A percentile compares a stretch with the other conserved stretches of the same genome.
Evolutionary conservation across 1,284 basidiomycete genomes (phyloP).

Genomic region (Cryptococcus jaspeensis): DNA sequence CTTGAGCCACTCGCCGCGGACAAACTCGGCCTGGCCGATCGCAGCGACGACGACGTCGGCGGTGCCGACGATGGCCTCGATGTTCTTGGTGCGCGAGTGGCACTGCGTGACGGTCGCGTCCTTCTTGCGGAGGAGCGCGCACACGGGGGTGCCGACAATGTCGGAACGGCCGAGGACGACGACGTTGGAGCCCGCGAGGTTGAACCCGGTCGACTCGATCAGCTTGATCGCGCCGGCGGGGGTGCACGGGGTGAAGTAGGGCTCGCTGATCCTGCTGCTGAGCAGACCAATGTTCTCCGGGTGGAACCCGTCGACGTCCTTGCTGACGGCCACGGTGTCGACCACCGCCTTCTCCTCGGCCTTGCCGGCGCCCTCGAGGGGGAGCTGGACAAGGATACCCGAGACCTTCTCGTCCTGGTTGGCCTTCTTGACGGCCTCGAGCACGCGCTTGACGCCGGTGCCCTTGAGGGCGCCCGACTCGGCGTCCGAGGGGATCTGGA

Average conservation of each 20-base stretch:
- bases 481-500: conserved; percentile 69
- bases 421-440: conserved; percentile 73
- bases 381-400: conserved; percentile 96
- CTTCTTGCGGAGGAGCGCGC: conserved; percentile 80
- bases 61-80: conserved; percentile 73
- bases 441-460: conserved; percentile 66
- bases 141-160: conserved; percentile 95
- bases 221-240: conserved; percentile 90
- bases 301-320: conserved; percentile 99
- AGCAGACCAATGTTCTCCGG: conserved; percentile 98
- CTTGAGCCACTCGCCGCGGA: conserved; percentile 95
- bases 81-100: conserved; percentile 82
- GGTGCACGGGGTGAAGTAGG: conserved; percentile 93
- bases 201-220: conserved; percentile 76
- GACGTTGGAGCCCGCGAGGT: conserved; percentile 72
- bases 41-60: conserved; percentile 94
- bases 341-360: conserved; percentile 89
- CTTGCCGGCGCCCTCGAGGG: conserved; percentile 77
- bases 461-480: conserved; percentile 46
- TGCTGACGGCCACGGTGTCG: conserved; percentile 88
- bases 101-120: conserved; percentile 98
- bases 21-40: conserved; percentile 85
- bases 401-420: conserved; percentile 81
- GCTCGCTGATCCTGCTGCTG: conserved; percentile 83
- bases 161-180: conserved; percentile 97